Evolutionary conservation across 2,329 filamentous ascomycete species (phyloP), one percentile per base, ranked within the genome.

Genomic region (Xylariales sp.): DNA sequence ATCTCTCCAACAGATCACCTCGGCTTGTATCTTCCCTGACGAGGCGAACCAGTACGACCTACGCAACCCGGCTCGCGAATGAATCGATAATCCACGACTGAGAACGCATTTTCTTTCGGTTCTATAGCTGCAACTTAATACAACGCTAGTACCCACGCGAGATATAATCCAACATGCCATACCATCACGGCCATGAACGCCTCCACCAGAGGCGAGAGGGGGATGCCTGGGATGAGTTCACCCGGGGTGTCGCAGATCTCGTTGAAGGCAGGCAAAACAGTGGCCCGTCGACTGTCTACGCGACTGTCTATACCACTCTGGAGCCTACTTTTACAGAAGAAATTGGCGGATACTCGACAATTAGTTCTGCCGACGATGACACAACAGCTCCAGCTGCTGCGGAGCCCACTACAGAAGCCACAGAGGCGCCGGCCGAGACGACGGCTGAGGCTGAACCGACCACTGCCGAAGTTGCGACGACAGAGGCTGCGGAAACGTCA

Each of bases 271-370:
- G 16, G 34, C 29, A 31, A 15, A 35, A 44, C 15, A 44, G 28
- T 31, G 21, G 18, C 29, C 52, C 52, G 19, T 49, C 52, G 10
- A 64, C 60, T 14, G 54, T 66, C 31, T 51, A 62, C 24, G 53
- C 52, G 11, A 68, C 65, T 14, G 59, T 71, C 15, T 71, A 65
- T 50, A 61, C 62, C 37, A 73, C 69, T 27, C 46, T 69, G 54
- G 49, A 55, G 5, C 53, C 63, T 10, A 67, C 60, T 4, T 71
- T 71, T 27, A 56, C 60, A 25, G 69, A 66, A n/a, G 53, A 57
- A 5, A 57, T 72, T 42, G 69, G 51, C 20, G 65, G 69, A 19
- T 71, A 65, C 42, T 60, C 60, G 24, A 71, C 68, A 5, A 36
- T 65, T 8, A 53, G 45, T 8, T 45, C 49, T 27, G 58, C 53